A percentile compares a stretch with the other conserved stretches of the same genome.
phyloP scores from a whole-genome alignment of 495 filamentous ascomycete species.

The Tetracladium marchalianum region DNA sequence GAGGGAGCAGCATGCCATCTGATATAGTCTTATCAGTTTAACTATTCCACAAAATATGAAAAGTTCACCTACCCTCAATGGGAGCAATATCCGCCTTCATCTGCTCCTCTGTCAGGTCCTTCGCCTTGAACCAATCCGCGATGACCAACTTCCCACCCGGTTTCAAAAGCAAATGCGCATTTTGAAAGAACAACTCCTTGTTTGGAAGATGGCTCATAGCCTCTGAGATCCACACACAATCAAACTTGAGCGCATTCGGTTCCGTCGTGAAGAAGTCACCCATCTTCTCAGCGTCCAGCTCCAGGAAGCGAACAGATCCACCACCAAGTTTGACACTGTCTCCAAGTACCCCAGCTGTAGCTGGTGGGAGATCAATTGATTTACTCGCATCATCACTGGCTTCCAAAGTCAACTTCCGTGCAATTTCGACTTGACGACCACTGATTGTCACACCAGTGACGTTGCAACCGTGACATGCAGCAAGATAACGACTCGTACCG shows the following conservation, averaged over 20 bases:
- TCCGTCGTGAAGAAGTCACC: conserved; percentile 32
- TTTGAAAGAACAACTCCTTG: conserved; percentile 44
- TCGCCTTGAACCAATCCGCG: conserved; percentile 47
- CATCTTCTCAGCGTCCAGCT: conserved; percentile 51
- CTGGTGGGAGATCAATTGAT: background rate
- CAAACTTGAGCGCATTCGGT: conserved; percentile 25
- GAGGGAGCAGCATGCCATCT: conserved; percentile 49
- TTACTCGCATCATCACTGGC: conserved; percentile 14
- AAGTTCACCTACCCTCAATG: conserved; percentile 33
- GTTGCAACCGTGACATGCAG: conserved; percentile 29
- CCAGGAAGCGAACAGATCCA: conserved; percentile 38
- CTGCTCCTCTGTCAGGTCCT: conserved; percentile 28
- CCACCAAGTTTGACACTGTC: conserved; percentile 24
- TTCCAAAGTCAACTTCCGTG: conserved; percentile 29
- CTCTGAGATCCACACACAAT: conserved; percentile 49
- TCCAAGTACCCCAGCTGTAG: conserved; percentile 6
- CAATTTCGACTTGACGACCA: conserved; percentile 42
- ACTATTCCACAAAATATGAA: background rate
- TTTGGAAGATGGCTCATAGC: conserved; percentile 47
- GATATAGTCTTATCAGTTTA: conserved; percentile 2
- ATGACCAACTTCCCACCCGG: conserved; percentile 37
- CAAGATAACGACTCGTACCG: conserved; percentile 43
- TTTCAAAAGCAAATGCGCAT: conserved; percentile 32
- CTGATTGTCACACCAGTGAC: conserved; percentile 51
- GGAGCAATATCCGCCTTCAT: conserved; percentile 41